Evolutionary conservation across 306 rosid species (phyloP).

Genomic region (Pyrus pyrifolia): DNA sequence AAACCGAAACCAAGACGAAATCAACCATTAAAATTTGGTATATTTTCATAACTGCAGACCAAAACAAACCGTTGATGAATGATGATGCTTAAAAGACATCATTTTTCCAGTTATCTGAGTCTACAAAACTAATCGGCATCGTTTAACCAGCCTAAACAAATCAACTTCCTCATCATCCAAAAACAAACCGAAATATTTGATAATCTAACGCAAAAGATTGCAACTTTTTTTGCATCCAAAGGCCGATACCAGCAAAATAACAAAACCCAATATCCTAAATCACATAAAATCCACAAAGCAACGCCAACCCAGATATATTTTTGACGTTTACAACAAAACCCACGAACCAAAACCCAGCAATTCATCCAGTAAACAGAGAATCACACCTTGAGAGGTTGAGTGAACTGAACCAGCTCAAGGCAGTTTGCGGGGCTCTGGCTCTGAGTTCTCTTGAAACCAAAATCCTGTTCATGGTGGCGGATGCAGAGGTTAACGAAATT

Average conservation of each 20-base stretch:
- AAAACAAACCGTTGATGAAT: not conserved
- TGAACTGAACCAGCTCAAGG: slow-evolving; percentile 21
- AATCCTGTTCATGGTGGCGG: slow-evolving; percentile 35
- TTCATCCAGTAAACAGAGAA: not conserved
- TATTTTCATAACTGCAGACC: not conserved
- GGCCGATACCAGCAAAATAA: not conserved
- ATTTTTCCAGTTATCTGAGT: not conserved
- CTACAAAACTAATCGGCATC: not conserved
- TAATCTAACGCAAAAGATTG: not conserved
- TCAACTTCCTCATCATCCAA: not conserved
- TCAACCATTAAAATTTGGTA: not conserved
- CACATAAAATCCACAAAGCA: not conserved
- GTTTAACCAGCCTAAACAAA: not conserved
- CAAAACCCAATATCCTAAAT: slow-evolving; percentile 2
- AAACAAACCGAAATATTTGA: not conserved
- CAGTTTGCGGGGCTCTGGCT: slow-evolving; percentile 18
- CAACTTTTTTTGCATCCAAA: not conserved
- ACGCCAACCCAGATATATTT: not conserved
- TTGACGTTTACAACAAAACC: not conserved
- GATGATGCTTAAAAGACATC: not conserved
- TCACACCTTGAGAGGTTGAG: slow-evolving; percentile 37
- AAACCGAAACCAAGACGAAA: not conserved
- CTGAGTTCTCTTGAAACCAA: slow-evolving; percentile 23
- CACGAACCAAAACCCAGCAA: not conserved
- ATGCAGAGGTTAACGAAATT: not conserved